Evolutionary conservation across 2,329 filamentous ascomycete species (phyloP), one percentile per base, ranked within the genome.

Genomic region (Nemania serpens): DNA sequence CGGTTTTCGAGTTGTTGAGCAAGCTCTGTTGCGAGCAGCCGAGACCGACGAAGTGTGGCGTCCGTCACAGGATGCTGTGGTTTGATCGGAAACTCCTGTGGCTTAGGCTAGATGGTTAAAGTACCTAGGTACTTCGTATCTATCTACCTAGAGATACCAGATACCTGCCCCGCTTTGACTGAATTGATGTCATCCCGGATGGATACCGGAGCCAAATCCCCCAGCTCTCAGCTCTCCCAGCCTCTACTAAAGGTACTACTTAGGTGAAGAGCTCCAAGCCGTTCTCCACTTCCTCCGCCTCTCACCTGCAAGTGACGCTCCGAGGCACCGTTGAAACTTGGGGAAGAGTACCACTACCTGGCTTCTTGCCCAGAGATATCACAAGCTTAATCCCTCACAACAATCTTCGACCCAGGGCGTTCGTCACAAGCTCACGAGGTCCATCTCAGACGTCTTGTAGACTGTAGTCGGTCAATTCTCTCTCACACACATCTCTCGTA

Each of bases 1-100:
- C 65, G 69, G 70, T 72, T 73, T 72, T 72, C 67, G 52, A 65
- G 57, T 5, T 39, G 64, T 13, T 12, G 62, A 59, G 67, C 62
- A 68, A 70, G 64, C 63, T 70, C 61, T 70, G 62, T n/a, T 47
- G 25, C 13, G 42, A 46, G 12, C 33, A 57, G 46, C 62, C 59
- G 53, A 57, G 46, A 47, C 41, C 42, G 42, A 51, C 45, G 61
- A 47, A 50, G 58, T 63, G 59, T 56, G 48, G 58, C 49, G 11
- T 15, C 49, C 34, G 15, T 15, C 11, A 33, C 7, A 7, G 25
- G 25, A 29, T 41, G 25, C 18, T 12, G 55, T 55, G 60, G 60
- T 54, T 55, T 52, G 29, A 15, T 2, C 5, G 15, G 36, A 13
- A 3, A 7, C 6, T 2, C 6, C 5, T 55, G 41, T 49, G 46